Evolutionary conservation across 768 basidiomycete species (phyloP).

Genomic region (Hirschioporus abietinus): DNA sequence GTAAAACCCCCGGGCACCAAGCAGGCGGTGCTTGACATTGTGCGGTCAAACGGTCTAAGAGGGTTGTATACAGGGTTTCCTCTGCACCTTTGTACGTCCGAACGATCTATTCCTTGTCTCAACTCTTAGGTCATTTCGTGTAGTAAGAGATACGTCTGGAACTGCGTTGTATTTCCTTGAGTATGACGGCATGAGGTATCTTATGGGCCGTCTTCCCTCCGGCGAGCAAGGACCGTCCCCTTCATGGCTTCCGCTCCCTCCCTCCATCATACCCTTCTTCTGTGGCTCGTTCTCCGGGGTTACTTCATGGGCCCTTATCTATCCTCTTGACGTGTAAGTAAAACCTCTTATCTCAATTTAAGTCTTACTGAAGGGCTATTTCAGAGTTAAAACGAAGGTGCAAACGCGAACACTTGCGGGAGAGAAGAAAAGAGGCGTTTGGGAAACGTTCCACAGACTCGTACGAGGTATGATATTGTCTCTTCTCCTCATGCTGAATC

Average conservation of each 20-base stretch:
- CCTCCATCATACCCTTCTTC: constrained; percentile 79
- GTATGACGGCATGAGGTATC: constrained; percentile 87
- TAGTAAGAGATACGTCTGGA: constrained; percentile 85
- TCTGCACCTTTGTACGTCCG: constrained; percentile 70
- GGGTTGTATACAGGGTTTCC: constrained; percentile 82
- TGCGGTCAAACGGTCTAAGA: constrained; percentile 50
- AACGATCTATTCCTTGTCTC: constrained; percentile 8
- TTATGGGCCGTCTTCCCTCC: constrained; percentile 69
- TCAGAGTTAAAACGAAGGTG: constrained; percentile 89
- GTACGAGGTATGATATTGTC: constrained; percentile 55
- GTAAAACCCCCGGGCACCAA: constrained; percentile 73
- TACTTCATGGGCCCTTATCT: constrained; percentile 71
- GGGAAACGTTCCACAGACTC: constrained; percentile 71
- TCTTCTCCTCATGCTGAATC: neutral
- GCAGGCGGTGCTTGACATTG: constrained; percentile 77
- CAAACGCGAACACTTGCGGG: constrained; percentile 89
- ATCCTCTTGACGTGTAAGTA: constrained; percentile 87
- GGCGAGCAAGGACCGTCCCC: constrained; percentile 82
- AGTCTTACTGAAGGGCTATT: constrained; percentile 12
- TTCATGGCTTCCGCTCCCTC: constrained; percentile 79
- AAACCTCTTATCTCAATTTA: neutral
- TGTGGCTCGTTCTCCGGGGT: constrained; percentile 91
- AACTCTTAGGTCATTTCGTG: constrained; percentile 8
- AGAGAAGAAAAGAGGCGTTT: constrained; percentile 61
- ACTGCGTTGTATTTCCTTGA: constrained; percentile 92